Percentiles rank a stretch among this genome's conserved stretches.
phyloP scores from a whole-genome alignment of 345 rosid genomes.

The Salix udensis region DNA sequence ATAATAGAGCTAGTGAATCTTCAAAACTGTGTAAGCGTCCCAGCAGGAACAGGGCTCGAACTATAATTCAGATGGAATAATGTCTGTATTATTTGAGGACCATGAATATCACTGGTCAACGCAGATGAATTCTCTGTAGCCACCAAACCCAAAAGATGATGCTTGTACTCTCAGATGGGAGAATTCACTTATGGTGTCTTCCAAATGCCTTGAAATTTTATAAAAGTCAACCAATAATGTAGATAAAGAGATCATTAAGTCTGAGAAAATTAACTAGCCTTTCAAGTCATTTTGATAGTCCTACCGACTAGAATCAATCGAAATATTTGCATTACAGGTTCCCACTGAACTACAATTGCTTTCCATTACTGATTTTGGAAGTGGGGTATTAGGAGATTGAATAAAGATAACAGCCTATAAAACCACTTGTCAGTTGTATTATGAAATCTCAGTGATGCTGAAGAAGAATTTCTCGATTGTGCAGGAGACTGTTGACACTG shows the following conservation, averaged over 20 bases:
- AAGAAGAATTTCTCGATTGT: neutral
- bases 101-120: constrained; percentile 5
- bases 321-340: neutral
- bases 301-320: neutral
- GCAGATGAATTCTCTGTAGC: constrained; percentile 12
- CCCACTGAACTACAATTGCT: neutral
- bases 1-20: constrained; percentile 4
- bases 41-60: neutral
- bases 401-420: neutral
- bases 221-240: constrained; percentile 2
- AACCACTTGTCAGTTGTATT: neutral
- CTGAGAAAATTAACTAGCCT: neutral
- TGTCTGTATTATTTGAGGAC: neutral
- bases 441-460: neutral
- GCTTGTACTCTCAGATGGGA: neutral
- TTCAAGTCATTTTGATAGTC: neutral
- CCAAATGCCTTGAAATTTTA: neutral
- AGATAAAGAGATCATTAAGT: neutral
- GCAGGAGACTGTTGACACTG: neutral
- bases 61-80: neutral
- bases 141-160: neutral
- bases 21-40: neutral
- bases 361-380: neutral
- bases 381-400: neutral
- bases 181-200: neutral